phyloP scores from a whole-genome alignment of 2,329 filamentous ascomycete genomes.

The Cladobotryum mycophilum region DNA sequence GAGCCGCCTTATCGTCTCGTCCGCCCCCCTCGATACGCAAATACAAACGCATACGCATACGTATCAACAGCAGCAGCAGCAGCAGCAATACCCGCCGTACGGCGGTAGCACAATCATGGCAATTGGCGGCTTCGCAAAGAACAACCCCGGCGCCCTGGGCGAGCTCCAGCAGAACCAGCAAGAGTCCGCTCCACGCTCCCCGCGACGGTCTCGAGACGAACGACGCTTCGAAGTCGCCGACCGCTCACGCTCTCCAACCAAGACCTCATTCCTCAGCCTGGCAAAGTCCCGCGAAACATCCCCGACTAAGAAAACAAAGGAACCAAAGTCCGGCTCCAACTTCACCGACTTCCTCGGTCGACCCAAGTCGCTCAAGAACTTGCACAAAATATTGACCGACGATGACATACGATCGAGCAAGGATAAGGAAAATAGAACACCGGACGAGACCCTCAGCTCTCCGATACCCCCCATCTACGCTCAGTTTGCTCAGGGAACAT shows the following conservation, averaged over 20 bases:
- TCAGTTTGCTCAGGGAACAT: conserved; percentile 50
- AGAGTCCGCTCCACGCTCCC: conserved; percentile 33
- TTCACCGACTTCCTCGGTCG: conserved; percentile 70
- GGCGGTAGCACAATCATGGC: conserved; percentile 12
- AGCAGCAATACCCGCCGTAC: no score
- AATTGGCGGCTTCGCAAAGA: conserved; percentile 29
- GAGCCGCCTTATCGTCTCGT: conserved; percentile 23
- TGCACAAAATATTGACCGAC: conserved; percentile 48
- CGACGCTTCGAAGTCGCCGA: conserved; percentile 13
- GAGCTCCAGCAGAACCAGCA: conserved; percentile 54
- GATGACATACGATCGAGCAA: conserved; percentile 46
- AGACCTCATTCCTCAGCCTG: conserved; percentile 23
- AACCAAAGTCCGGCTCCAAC: conserved; percentile 69
- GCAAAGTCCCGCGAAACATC: conserved; percentile 41
- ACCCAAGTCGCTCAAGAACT: conserved; percentile 65
- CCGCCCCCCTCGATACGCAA: conserved; percentile 17
- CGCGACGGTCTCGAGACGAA: conserved; percentile 32
- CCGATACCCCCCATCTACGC: conserved; percentile 77
- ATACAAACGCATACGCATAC: background rate
- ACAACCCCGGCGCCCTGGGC: conserved; percentile 42
- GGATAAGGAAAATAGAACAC: conserved; percentile 79
- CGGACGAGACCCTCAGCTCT: conserved; percentile 28
- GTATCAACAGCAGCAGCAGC: conserved; percentile 14
- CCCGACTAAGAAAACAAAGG: conserved; percentile 56
- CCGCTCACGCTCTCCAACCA: conserved; percentile 38